phyloP scores from a whole-genome alignment of 1,284 basidiomycete species.

The Sanghuangporus baumii region DNA sequence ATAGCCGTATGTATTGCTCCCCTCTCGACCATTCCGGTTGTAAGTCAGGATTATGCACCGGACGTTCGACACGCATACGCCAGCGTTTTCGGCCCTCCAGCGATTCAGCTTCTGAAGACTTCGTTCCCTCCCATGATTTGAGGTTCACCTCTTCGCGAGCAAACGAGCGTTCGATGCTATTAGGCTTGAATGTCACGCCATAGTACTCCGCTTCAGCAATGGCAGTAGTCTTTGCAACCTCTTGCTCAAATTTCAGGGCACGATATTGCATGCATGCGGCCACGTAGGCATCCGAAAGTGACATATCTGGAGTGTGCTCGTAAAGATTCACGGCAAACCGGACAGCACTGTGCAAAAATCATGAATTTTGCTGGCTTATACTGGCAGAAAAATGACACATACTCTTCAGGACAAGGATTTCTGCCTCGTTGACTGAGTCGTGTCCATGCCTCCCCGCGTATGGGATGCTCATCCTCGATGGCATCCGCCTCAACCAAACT shows the following conservation, averaged over 20 bases:
- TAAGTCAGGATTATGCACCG: slow-evolving; percentile 28
- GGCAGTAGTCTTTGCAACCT: slow-evolving; percentile 74
- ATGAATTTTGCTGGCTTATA: slow-evolving; percentile 17
- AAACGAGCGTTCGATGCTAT: slow-evolving; percentile 57
- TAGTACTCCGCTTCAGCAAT: slow-evolving; percentile 75
- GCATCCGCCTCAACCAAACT: slow-evolving; percentile 69
- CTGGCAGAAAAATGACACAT: slow-evolving; percentile 30
- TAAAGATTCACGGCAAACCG: slow-evolving; percentile 79
- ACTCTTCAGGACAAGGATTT: slow-evolving; percentile 91
- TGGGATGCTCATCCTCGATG: slow-evolving; percentile 50
- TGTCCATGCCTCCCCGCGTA: slow-evolving; percentile 65
- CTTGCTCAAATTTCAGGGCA: slow-evolving; percentile 78
- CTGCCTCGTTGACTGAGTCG: slow-evolving; percentile 72
- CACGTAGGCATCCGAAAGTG: slow-evolving; percentile 80
- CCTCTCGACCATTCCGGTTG: slow-evolving; percentile 58
- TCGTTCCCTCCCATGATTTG: slow-evolving; percentile 50
- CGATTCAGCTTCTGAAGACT: slow-evolving; percentile 51
- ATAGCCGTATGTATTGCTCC: slow-evolving; percentile 61
- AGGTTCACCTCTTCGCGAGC: slow-evolving; percentile 58
- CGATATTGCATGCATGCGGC: slow-evolving; percentile 82
- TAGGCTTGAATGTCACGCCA: slow-evolving; percentile 65
- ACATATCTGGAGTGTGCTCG: slow-evolving; percentile 47
- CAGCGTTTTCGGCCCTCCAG: slow-evolving; percentile 67
- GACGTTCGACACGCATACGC: slow-evolving; percentile 57
- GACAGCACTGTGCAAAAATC: slow-evolving; percentile 55